Evolutionary conservation across 371 early-diverging fungal genomes (phyloP).

Genomic region (Lichtheimia hyalospora): DNA sequence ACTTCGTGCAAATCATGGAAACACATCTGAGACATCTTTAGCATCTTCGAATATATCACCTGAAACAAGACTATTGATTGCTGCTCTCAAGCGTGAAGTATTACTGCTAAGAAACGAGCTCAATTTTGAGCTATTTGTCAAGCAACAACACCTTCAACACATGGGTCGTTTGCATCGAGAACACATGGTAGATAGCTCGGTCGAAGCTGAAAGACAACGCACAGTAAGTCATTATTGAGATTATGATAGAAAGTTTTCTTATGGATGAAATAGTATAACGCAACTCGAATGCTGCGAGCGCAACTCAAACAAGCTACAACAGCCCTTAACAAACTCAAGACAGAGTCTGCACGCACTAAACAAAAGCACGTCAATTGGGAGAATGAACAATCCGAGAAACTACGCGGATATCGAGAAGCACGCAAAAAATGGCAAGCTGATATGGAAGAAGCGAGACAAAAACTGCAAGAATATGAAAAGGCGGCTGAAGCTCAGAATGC

Average conservation of each 20-base stretch:
- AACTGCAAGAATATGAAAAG: constrained; percentile 45
- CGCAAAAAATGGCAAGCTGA: constrained; percentile 58
- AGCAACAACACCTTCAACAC: constrained; percentile 69
- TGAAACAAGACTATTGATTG: constrained; percentile 36
- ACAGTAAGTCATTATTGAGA: constrained; percentile 26
- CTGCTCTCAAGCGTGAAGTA: constrained; percentile 58
- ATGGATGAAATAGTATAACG: constrained; percentile 43
- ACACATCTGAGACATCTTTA: too few relatives aligned
- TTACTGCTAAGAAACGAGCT: constrained; percentile 60
- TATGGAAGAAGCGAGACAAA: constrained; percentile 43
- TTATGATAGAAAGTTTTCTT: not conserved
- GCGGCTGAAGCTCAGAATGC: constrained; percentile 22
- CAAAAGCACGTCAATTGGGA: constrained; percentile 68
- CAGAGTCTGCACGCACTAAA: constrained; percentile 54
- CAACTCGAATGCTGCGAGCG: constrained; percentile 54
- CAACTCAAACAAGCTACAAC: constrained; percentile 53
- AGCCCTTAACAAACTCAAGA: constrained; percentile 54
- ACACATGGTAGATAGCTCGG: constrained; percentile 62
- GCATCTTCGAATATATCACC: constrained; percentile 14
- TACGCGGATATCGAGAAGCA: constrained; percentile 57
- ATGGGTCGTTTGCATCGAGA: constrained; percentile 65
- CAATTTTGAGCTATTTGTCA: constrained; percentile 67
- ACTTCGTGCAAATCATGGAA: not conserved
- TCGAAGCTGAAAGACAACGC: constrained; percentile 64
- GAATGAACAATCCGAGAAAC: constrained; percentile 56